phyloP scores from a whole-genome alignment of 805 yeast species.

The Peterozyma toletana region DNA sequence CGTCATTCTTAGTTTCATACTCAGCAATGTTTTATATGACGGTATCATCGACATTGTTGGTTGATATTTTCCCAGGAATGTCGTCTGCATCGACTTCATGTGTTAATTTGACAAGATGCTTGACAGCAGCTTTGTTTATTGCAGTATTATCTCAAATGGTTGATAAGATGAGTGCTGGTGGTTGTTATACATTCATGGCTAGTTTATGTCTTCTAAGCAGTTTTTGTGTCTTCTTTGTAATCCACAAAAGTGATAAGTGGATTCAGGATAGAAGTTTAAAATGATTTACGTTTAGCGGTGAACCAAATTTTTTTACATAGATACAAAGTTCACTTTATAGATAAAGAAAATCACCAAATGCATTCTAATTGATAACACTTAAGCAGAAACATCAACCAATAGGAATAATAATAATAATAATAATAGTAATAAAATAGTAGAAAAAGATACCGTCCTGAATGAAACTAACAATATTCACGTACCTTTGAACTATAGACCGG shows the following conservation, averaged over 20 bases:
- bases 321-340: too few relatives aligned
- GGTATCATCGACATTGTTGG: constrained; percentile 55
- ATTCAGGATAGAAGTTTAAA: neutral
- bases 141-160: constrained; percentile 64
- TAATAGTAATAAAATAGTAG: too few relatives aligned
- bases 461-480: too few relatives aligned
- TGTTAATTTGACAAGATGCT: constrained; percentile 66
- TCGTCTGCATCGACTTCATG: constrained; percentile 73
- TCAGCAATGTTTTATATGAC: constrained; percentile 54
- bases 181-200: constrained; percentile 69
- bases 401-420: too few relatives aligned
- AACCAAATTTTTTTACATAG: too few relatives aligned
- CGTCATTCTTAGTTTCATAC: constrained; percentile 49
- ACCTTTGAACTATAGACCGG: too few relatives aligned
- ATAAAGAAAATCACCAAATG: too few relatives aligned
- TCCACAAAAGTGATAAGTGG: constrained; percentile 7
- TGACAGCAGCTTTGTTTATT: constrained; percentile 61
- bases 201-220: constrained; percentile 26
- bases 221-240: constrained; percentile 4
- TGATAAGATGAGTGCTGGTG: constrained; percentile 54
- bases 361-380: too few relatives aligned
- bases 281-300: too few relatives aligned
- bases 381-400: too few relatives aligned
- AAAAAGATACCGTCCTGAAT: too few relatives aligned
- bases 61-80: constrained; percentile 67